Evolutionary conservation across 768 basidiomycete genomes (phyloP), one percentile per base, ranked within the genome.

Genomic region (Paxillus involutus): DNA sequence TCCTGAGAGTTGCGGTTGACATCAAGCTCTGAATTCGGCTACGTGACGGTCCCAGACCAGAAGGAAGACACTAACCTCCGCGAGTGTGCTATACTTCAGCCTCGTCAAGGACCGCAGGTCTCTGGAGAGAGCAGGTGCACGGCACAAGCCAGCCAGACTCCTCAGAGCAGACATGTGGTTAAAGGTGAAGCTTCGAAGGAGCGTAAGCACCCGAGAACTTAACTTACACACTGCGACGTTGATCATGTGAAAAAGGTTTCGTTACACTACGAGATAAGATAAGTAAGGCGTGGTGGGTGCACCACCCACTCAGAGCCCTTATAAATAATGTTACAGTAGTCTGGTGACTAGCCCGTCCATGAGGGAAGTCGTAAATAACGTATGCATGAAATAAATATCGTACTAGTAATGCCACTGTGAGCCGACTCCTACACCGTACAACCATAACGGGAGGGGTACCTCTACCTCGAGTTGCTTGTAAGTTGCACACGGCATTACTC

Each of bases 1-100:
- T 70, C 71, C 72, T 79, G 59, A 26, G 49, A 65, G 47, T 41
- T 43, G 56, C 24, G 16, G 49, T 49, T 9, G 21, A 24, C 16
- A 49, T 17, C 13, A 14, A 1, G 37, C 6, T 39, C 35, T 36
- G 29, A 45, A 16, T 40, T 49, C 26, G 49, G 35, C 21, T 14
- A 35, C 24, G 44, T 5, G 7, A 6, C 29, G 30, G 14, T 21
- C 24, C 5, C 21, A 42, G 30, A 33, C 10, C 3, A 24, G 10
- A 19, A 1, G 19, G 16, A 43, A 5, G 36, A 29, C 56, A 29
- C 53, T n/a, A 21, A 71, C 69, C 59, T 69, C 57, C 36, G 65
- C 59, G 16, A 69, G 59, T 4, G 64, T 65, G 17, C 66, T 63
- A 39, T 62, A 61, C 42, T 57, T 52, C 43, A 57, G 49, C 24